Evolutionary conservation across 2,329 filamentous ascomycete species (phyloP), one percentile per base, ranked within the genome.

Genomic region (Penicillium sp.): DNA sequence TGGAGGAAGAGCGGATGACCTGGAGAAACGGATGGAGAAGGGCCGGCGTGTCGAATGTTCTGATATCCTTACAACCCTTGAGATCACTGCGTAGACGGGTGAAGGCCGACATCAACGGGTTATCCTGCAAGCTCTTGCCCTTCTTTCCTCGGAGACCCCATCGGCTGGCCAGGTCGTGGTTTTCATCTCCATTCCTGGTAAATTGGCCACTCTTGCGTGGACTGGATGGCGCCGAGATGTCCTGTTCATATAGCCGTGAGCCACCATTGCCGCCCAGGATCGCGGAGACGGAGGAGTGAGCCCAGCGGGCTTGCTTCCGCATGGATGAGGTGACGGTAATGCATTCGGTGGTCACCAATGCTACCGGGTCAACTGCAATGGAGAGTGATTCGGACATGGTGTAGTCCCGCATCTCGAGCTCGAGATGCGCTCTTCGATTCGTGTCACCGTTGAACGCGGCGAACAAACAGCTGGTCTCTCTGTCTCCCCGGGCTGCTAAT

Each of bases 261-360:
- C 65, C 66, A 43, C 66, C 66, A 52, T 76, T 77, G 55, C 89
- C 89, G 43, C 93, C 93, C 29, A 98, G 78, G 52, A 98, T 98
- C 45, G 91, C 91, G 34, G 93, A 90, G 39, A 98, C 93, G 4
- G 90, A 96, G 9, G 90, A 95, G 68, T 97, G 90, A 41, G 90
- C 89, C 78, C 91, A 97, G 56, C 93, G 86, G 55, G 90, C 87
- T 80, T 96, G 86, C 74, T 98, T 98, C 64, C 95, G 90, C 80
- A 98, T 96, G 52, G 90, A 90, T 53, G 91, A 96, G 11, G 93
- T 97, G 73, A 98, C 91, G 39, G 90, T 91, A 66, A 97, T 97
- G 71, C 93, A 98, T 83, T 98, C 93, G 71, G 91, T 95, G 54
- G 95, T 95, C 56, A 98, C 90, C 61, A 98, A 76, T 42, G 90